Evolutionary conservation across 192 early-diverging fungal species (phyloP).

Genomic region (Piromyces sp.): DNA sequence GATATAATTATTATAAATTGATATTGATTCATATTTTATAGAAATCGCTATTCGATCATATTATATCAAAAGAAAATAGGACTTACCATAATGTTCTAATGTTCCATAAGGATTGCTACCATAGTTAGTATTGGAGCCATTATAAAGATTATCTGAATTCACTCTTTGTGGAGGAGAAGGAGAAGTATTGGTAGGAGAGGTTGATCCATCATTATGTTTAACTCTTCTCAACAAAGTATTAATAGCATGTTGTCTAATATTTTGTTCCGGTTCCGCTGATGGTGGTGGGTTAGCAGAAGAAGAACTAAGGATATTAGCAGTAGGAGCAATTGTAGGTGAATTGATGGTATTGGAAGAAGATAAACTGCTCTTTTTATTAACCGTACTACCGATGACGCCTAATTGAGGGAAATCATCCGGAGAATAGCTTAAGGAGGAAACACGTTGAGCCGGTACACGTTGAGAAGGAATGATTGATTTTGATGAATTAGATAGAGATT

Average conservation of each 20-base stretch:
- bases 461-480: not conserved
- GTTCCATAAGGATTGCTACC: not conserved
- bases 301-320: no score
- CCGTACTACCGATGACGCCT: not conserved
- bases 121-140: no score
- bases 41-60: no score
- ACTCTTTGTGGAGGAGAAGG: not conserved
- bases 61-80: no score
- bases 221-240: not conserved
- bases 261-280: not conserved
- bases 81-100: not conserved
- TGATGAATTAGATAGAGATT: not conserved
- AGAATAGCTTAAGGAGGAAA: not conserved
- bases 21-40: no score
- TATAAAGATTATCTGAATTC: not conserved
- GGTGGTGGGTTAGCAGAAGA: no score
- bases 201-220: not conserved
- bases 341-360: no score
- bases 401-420: not conserved
- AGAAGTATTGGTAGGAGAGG: not conserved
- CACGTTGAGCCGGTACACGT: not conserved
- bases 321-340: no score
- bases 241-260: not conserved
- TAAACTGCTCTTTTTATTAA: not conserved
- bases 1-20: no score